Conservation (phyloP, 805 yeast genomes). For the Kluyveromyces lactis region DNA sequence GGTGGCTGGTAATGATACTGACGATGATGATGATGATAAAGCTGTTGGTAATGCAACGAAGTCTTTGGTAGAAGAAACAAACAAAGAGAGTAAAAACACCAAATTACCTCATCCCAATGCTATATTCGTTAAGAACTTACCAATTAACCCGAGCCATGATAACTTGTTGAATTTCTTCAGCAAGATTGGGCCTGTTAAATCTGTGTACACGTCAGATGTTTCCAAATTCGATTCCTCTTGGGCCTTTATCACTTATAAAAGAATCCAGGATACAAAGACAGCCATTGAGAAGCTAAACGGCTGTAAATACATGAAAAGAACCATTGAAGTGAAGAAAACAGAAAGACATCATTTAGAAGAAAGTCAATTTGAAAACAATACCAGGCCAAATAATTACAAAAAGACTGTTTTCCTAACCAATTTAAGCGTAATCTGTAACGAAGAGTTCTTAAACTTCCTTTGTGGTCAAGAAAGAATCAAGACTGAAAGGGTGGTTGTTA, state of each 20-base stretch:
- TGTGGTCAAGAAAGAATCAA: slow-evolving; percentile 21
- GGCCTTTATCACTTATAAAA: slow-evolving; percentile 38
- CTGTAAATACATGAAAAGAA: slow-evolving; percentile 20
- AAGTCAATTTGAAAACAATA: slow-evolving; percentile 2
- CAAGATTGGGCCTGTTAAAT: slow-evolving; percentile 27
- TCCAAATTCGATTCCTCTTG: slow-evolving; percentile 20
- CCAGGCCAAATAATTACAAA: slow-evolving; percentile 8
- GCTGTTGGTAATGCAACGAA: slow-evolving; percentile 5
- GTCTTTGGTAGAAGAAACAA: background rate
- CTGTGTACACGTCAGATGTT: slow-evolving; percentile 27
- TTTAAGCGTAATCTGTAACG: slow-evolving; percentile 23
- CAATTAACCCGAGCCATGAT: slow-evolving; percentile 23
- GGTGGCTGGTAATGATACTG: background rate
- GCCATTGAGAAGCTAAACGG: slow-evolving; percentile 31
- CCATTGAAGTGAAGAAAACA: slow-evolving; percentile 20
- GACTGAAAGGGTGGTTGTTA: slow-evolving; percentile 12
- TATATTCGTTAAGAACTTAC: slow-evolving; percentile 29
- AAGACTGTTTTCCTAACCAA: slow-evolving; percentile 18
- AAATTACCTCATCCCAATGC: slow-evolving; percentile 25
- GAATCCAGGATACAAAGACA: slow-evolving; percentile 26
- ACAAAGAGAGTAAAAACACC: background rate
- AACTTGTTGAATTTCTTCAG: slow-evolving; percentile 25
- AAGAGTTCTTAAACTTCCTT: slow-evolving; percentile 19
- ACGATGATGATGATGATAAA: slow-evolving; percentile 3
- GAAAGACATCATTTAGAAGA: slow-evolving; percentile 7